Percentiles rank a stretch among this genome's conserved stretches.
phyloP scores from a whole-genome alignment of 2,329 filamentous ascomycete genomes.

The Arthrobotrys musiformis region DNA sequence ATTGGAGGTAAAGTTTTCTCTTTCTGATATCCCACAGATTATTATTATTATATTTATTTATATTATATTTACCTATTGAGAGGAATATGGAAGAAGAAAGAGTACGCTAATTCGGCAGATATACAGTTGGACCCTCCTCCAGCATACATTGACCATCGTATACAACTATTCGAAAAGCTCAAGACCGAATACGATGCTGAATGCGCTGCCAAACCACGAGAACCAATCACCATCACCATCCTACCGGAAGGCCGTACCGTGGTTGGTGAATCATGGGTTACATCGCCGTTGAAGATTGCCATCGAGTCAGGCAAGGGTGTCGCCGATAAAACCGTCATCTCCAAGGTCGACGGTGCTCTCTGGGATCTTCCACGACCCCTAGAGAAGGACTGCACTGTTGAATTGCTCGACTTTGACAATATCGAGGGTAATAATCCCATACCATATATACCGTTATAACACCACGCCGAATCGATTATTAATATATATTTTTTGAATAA shows the following conservation, averaged over 20 bases:
- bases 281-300: slow-evolving; percentile 81
- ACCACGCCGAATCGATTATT: slow-evolving; percentile 24
- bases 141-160: slow-evolving; percentile 82
- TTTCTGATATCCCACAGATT: not conserved
- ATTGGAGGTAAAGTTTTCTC: slow-evolving; percentile 62
- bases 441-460: not conserved
- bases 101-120: slow-evolving; percentile 3
- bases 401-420: slow-evolving; percentile 84
- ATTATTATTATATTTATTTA: too few relatives aligned
- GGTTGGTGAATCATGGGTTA: slow-evolving; percentile 75
- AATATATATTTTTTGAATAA: slow-evolving; percentile 57
- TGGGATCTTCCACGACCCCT: slow-evolving; percentile 94
- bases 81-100: not conserved
- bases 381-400: slow-evolving; percentile 85
- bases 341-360: slow-evolving; percentile 82
- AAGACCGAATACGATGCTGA: slow-evolving; percentile 86
- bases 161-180: slow-evolving; percentile 86
- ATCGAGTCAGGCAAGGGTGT: slow-evolving; percentile 85
- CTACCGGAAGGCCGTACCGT: slow-evolving; percentile 40
- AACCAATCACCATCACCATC: slow-evolving; percentile 48
- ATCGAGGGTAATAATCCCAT: slow-evolving; percentile 57
- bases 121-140: slow-evolving; percentile 69
- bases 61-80: too few relatives aligned
- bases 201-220: slow-evolving; percentile 53
- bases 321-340: slow-evolving; percentile 86